phyloP scores from a whole-genome alignment of 495 filamentous ascomycete genomes.

The Hypoxylon perforatum region DNA sequence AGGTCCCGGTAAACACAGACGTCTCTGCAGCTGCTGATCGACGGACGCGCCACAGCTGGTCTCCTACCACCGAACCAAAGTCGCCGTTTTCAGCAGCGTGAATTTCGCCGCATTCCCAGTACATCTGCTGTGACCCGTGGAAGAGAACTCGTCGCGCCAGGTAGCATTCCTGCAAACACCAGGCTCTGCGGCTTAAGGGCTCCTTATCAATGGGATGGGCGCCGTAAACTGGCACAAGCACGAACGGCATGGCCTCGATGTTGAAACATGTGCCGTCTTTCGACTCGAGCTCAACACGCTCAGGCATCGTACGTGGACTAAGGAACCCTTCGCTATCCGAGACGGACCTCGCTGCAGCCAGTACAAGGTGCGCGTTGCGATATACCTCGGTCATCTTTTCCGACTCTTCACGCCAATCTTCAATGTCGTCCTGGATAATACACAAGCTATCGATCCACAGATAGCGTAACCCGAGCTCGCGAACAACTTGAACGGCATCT shows the following conservation, averaged over 20 bases:
- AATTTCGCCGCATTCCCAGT: conserved; percentile 46
- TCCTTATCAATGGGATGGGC: conserved; percentile 16
- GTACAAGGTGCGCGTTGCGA: conserved; percentile 46
- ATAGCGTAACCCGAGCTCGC: conserved; percentile 48
- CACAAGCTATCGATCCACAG: conserved; percentile 61
- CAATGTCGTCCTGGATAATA: conserved; percentile 54
- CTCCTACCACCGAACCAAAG: conserved; percentile 20
- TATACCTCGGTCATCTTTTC: conserved; percentile 55
- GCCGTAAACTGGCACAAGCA: background rate
- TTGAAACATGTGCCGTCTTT: background rate
- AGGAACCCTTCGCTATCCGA: conserved; percentile 39
- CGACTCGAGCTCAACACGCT: conserved; percentile 13
- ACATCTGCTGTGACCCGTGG: conserved; percentile 40
- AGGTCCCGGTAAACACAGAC: conserved; percentile 23
- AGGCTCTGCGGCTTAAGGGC: conserved; percentile 47
- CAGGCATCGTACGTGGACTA: background rate
- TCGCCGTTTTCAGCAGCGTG: conserved; percentile 38
- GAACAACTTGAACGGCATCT: conserved; percentile 43
- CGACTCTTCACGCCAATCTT: conserved; percentile 55
- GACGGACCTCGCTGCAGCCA: conserved; percentile 25
- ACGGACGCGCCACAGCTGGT: conserved; percentile 24
- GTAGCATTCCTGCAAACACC: conserved; percentile 51
- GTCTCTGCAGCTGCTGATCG: conserved; percentile 11
- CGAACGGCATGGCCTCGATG: conserved; percentile 27
- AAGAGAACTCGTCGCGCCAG: conserved; percentile 42